Base-by-base conservation (phyloP, 2,329 filamentous ascomycete species). In the Chaetomium globosum region DNA sequence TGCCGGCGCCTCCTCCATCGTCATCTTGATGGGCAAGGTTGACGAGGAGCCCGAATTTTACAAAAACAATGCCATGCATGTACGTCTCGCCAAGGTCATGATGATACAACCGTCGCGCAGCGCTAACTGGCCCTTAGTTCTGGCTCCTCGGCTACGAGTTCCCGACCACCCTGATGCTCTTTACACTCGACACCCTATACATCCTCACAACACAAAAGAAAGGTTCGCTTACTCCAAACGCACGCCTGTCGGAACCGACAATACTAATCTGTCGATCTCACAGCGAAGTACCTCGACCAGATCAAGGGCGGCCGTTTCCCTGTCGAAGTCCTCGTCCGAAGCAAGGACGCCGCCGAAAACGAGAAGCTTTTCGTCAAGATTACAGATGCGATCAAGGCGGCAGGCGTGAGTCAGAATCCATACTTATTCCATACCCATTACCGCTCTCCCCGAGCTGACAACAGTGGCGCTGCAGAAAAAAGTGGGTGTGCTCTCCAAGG, bases 131-230 rank as follows among this genome's bases (percentile, higher is more conserved):
- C 60, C 21, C 59, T 57, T 77, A 97, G 93, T 96, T 98, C 79
- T 99, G 96, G 96, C 85, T 99, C 63, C 86, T 99, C 68, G 95
- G 95, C 73, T 99, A 99, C 82, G 95, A 99, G 78, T 99, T 99
- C 75, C 95, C 95, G 39, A 93, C 94, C 48, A 99, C 95, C 0
- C 83, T 99, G 69, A 92, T 99, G 83, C 85, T 99, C 60, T 88
- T 99, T 77, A 98, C 94, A 1, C 81, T 89, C 67, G 95, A 98
- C 67, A 87, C 88, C 55, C 83, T 98, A 72, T 96, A 95, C 79
- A 89, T 98, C 66, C 88, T 99, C 70, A 99, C 95, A 7, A 99
- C 95, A 6, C 89, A 92, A 65, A 99, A 99, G 81, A 99, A 99
- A 87, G 94, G 93, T 96, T 51, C 57, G 67, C 55, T 19, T 3